Evolutionary conservation across 257 asterid species (phyloP).

Genomic region (Jasminum sambac): DNA sequence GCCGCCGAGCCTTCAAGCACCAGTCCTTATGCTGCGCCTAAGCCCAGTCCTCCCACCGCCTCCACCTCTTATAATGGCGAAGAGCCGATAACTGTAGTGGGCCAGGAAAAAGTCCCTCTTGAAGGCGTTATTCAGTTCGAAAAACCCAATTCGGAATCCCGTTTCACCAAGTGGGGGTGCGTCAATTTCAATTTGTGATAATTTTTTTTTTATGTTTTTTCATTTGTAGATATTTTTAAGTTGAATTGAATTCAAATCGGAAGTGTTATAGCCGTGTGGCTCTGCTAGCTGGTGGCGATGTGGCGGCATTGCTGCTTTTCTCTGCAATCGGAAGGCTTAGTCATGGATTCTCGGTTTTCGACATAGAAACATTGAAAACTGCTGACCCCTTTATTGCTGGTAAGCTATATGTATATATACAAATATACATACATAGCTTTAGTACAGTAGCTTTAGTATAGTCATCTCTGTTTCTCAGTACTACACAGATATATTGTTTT

Average conservation of each 20-base stretch:
- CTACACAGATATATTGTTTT: background rate
- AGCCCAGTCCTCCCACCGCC: slow-evolving; percentile 33
- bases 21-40: slow-evolving; percentile 31
- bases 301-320: slow-evolving; percentile 67
- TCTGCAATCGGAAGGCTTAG: slow-evolving; percentile 86
- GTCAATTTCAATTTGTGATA: background rate
- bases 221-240: background rate
- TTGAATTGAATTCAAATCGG: slow-evolving; percentile 16
- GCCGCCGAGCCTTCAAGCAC: slow-evolving; percentile 43
- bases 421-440: too few species aligned
- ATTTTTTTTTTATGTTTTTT: background rate
- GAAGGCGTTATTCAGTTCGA: slow-evolving; percentile 91
- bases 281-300: slow-evolving; percentile 85
- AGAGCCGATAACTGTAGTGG: slow-evolving; percentile 47
- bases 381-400: slow-evolving; percentile 95
- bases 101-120: slow-evolving; percentile 56
- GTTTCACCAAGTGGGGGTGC: slow-evolving; percentile 74
- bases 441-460: background rate
- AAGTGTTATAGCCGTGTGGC: slow-evolving; percentile 61
- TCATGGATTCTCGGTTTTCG: slow-evolving; percentile 78
- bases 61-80: slow-evolving; percentile 23
- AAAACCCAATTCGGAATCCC: slow-evolving; percentile 48
- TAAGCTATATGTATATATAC: slow-evolving; percentile 22
- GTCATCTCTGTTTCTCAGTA: background rate
- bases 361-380: slow-evolving; percentile 65